Conservation (phyloP, 2,329 filamentous ascomycete genomes). For the Epichloe brachyelytri region DNA sequence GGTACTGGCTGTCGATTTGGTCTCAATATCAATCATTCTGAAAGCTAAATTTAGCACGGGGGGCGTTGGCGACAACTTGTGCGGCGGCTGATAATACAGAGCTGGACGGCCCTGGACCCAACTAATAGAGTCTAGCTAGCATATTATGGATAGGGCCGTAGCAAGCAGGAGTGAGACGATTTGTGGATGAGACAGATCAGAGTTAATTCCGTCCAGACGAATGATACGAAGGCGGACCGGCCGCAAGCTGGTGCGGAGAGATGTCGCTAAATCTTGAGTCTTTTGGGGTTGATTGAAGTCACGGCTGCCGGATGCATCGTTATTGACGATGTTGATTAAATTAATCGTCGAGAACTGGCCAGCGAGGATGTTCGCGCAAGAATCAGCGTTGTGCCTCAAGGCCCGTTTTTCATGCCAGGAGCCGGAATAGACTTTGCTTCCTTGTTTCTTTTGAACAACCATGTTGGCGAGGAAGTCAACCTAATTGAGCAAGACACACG, state of each 20-base stretch:
- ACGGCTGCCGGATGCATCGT: not conserved
- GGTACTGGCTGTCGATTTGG: not conserved
- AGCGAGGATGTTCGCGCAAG: not conserved
- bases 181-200: not conserved
- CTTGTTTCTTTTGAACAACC: no score
- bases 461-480: no score
- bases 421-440: no score
- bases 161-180: not conserved
- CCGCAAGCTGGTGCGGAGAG: not conserved
- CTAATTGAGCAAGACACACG: no score
- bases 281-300: not conserved
- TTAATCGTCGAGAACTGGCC: not conserved
- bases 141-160: not conserved
- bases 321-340: not conserved
- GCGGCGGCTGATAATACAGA: not conserved
- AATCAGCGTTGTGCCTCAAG: no score
- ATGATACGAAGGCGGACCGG: not conserved
- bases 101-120: not conserved
- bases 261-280: not conserved
- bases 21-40: not conserved
- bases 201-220: not conserved
- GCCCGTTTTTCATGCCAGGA: no score
- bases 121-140: not conserved
- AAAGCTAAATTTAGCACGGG: not conserved
- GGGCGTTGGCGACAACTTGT: not conserved